Base-by-base conservation (phyloP, 202 grass and related monocot genomes). In the Carex arenaria region DNA sequence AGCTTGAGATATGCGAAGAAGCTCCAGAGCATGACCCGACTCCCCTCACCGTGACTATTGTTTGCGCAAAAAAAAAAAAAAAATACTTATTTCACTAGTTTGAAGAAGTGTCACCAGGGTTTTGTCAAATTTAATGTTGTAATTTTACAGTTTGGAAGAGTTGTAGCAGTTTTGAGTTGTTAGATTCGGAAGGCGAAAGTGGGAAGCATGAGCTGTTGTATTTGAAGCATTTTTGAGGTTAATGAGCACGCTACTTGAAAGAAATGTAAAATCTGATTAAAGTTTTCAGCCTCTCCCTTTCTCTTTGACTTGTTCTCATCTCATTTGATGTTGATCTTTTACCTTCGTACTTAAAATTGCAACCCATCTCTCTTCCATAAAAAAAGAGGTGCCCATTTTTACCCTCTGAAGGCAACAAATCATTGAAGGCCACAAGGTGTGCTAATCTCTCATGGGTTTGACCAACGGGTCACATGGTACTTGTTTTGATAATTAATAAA, bases 1-100 rank as follows among this genome's bases (percentile, higher is more conserved):
- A 59, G 88, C 83, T 45, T 95, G 87, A 90, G 31, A 67, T 36
- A 53, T 82, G 63, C 80, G 19, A 11, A 22, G 43, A 68, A 57
- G 8, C 8, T 55, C 4, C 5, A 53, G 47, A 56, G 80, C 52
- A 54, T 55, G 62, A 69, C 80, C 9, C 10, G 43, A 54, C 31
- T 64, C 11, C 32, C 31, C 42, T 36, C 54, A 40, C 54, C 4
- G 3, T 38, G 54, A 60, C 54, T 63, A 23, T 63, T 80, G 31
- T 6, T 67, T 38, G 40, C 34, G 42, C 5, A 19, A 26, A 23
- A 80, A 80, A 26, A 26, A 26, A 26, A 26, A 26, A 26, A 26
- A 26, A 23, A 64, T 8, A 64, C 7, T 56, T 45, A 17, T 4
- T 81, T 80, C 31, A 22, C 43, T 57, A 54, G 47, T 70, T 54